These are phyloP conservation scores for Monotropa hypopitys DNA, from an alignment of 179 eudicot species.

Conservation along the genomic window DNA sequence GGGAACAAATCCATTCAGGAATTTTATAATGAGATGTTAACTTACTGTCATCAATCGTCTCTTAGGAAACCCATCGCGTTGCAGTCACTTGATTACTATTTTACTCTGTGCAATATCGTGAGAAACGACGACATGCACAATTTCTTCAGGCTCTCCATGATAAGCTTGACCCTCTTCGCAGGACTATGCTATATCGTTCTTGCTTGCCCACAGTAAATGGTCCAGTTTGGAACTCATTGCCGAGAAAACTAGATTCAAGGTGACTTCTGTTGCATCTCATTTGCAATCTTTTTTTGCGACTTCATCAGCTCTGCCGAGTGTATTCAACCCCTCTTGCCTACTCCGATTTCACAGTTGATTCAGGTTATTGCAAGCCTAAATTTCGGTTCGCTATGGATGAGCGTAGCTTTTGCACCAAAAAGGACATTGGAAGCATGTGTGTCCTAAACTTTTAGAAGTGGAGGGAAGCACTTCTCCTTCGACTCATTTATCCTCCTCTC, in stretches of 20 bases:
- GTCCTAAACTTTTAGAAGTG: background rate
- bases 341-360: background rate
- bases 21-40: background rate
- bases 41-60: background rate
- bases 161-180: background rate
- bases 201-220: background rate
- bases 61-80: background rate
- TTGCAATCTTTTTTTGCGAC: background rate
- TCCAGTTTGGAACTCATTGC: background rate
- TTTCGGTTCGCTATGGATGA: background rate
- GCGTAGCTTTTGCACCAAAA: background rate
- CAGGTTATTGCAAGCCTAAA: background rate
- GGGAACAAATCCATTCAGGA: background rate
- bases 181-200: background rate
- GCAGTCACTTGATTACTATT: background rate
- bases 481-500: no score
- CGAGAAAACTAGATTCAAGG: background rate
- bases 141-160: background rate
- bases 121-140: background rate
- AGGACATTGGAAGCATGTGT: background rate
- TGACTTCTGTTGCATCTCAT: background rate
- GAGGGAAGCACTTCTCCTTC: no score
- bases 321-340: background rate
- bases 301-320: no score
- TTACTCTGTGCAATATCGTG: background rate